These are phyloP conservation scores for Astrothelium macrocarpum DNA, from an alignment of 495 filamentous ascomycete genomes.

Conservation along the genomic window DNA sequence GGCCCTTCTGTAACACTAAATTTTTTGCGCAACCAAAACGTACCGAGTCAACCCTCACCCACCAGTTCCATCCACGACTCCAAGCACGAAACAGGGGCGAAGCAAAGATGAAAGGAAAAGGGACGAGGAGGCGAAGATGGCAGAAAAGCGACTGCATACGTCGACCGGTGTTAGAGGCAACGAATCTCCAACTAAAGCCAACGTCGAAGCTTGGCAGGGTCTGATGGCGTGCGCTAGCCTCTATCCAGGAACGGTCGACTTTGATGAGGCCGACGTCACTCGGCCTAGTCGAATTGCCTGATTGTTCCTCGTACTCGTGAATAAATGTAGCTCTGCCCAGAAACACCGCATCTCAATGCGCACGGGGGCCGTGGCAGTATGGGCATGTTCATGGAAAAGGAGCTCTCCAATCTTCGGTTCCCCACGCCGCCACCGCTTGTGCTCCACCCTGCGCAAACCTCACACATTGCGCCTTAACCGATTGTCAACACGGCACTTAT, in stretches of 20 bases:
- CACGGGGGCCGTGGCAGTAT: background rate
- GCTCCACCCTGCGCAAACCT: background rate
- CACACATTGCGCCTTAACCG: background rate
- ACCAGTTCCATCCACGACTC: background rate
- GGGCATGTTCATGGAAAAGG: background rate
- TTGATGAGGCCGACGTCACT: background rate
- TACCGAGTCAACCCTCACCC: background rate
- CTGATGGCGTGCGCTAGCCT: background rate
- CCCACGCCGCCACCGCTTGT: background rate
- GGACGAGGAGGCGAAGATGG: background rate
- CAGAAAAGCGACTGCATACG: conserved; percentile 3
- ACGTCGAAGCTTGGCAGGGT: background rate
- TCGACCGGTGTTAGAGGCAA: background rate
- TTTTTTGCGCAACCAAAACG: background rate
- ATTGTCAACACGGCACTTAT: background rate
- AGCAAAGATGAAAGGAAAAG: background rate
- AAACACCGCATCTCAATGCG: background rate
- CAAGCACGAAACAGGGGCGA: background rate
- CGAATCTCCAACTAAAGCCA: background rate
- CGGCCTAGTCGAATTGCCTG: too few relatives aligned
- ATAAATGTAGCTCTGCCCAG: background rate
- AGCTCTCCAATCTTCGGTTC: background rate
- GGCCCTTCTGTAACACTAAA: background rate
- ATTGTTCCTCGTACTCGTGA: too few relatives aligned
- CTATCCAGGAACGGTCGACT: background rate